Base-by-base conservation (phyloP, 805 yeast genomes). In the Kodamaea hsintzibuensis region DNA sequence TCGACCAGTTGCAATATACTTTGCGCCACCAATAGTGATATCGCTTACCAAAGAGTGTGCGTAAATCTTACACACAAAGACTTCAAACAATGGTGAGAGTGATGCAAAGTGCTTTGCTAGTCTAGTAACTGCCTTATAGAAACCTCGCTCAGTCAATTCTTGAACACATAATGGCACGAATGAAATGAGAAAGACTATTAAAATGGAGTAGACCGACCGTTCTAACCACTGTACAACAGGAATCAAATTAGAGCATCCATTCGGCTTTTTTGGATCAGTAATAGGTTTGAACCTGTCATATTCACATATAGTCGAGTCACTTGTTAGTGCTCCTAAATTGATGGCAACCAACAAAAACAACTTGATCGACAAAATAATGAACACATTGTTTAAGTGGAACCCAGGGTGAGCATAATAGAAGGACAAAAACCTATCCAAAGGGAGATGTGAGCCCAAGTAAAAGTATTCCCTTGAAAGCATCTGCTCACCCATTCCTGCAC, bases 401-500 rank as follows among this genome's bases (percentile, higher is more conserved):
- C 96, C 96, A 1, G 95, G 91, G 63, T 89, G 96, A 1, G 93
- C 96, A 66, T 86, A 89, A 69, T 84, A 89, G 68, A 89, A 88
- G 0, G 93, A 85, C 55, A 88, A 71, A 72, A 89, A 88, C 61
- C 95, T 76, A 64, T 89, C 95, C 57, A 88, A 71, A 1, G 93
- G 91, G 38, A 89, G 72, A 57, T 86, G 90, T 2, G 91, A 84
- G 1, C 92, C 88, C 57, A 89, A 75, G 64, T 88, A 88, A 68
- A 82, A 89, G 69, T 88, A 88, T 66, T 89, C 96, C 61, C 96
- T 78, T 3, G 93, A 88, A 53, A 89, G 76, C 82, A 88, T 84
- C 65, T 89, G 96, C 64, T 89, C 96, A 47, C 95, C 93, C 96
- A 89, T 89, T 55, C 95, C 96, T 52, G 95, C 90, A 47, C 96